Percentiles rank a stretch among this genome's conserved stretches.
Evolutionary conservation across 768 basidiomycete species (phyloP).

Genomic region (Pulveroboletus sp.): DNA sequence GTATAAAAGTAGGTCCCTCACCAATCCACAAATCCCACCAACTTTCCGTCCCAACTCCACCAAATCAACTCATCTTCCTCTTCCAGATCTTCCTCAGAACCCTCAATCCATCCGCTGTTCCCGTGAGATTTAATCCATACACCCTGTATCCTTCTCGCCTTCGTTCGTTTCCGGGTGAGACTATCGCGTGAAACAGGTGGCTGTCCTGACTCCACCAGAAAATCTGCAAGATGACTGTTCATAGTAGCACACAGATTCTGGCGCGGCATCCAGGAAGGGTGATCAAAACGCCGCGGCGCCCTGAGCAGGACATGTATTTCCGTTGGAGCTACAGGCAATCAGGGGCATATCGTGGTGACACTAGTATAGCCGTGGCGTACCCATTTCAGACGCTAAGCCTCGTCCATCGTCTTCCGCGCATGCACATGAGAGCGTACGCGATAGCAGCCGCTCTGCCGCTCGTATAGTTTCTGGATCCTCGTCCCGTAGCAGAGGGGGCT

Average conservation of each 20-base stretch:
- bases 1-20: conserved; percentile 14
- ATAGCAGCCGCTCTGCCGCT: conserved; percentile 38
- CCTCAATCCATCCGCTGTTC: background rate
- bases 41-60: conserved; percentile 49
- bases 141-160: conserved; percentile 32
- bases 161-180: conserved; percentile 28
- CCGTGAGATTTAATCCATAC: conserved; percentile 35
- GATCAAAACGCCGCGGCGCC: conserved; percentile 43
- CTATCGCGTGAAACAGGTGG: conserved; percentile 3
- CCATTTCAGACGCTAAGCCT: conserved; percentile 39
- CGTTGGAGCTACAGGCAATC: conserved; percentile 36
- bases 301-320: conserved; percentile 45
- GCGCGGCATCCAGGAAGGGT: conserved; percentile 44
- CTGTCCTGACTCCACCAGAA: conserved; percentile 28
- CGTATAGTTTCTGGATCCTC: conserved; percentile 34
- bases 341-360: background rate
- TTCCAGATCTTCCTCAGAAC: conserved; percentile 13
- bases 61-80: conserved; percentile 48
- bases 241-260: conserved; percentile 38
- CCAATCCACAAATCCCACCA: conserved; percentile 47
- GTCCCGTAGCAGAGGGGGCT: conserved; percentile 2
- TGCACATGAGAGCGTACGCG: conserved; percentile 42
- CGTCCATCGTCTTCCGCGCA: conserved; percentile 37
- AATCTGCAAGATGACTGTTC: conserved; percentile 33
- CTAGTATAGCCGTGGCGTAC: conserved; percentile 18